Conservation (phyloP, 2,329 filamentous ascomycete species). For the Periconia macrospinosa region DNA sequence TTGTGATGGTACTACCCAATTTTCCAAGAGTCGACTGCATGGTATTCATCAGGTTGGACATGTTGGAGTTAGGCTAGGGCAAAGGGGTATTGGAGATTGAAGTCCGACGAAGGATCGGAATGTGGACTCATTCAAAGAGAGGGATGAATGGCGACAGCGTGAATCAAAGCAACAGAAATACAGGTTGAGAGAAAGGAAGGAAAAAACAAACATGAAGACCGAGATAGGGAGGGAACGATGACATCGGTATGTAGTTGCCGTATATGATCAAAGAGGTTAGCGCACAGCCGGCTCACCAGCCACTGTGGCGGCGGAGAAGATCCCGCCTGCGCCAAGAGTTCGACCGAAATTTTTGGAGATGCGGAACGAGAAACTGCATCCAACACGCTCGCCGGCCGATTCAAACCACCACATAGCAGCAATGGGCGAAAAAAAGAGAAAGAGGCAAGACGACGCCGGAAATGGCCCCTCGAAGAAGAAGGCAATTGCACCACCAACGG, state of each 20-base stretch:
- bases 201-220: not conserved
- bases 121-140: not conserved
- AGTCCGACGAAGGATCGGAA: not conserved
- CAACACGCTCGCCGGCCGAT: conserved; percentile 1
- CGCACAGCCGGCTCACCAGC: conserved; percentile 1
- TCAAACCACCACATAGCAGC: conserved; percentile 9
- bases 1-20: conserved; percentile 27
- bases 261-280: conserved; percentile 1
- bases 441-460: conserved; percentile 34
- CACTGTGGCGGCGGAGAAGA: conserved; percentile 3
- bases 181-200: not conserved
- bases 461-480: conserved; percentile 48
- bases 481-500: conserved; percentile 42
- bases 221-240: not conserved
- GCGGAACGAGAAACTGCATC: conserved; percentile 6
- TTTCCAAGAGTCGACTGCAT: conserved; percentile 19
- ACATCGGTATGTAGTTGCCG: not conserved
- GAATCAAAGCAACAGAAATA: not conserved
- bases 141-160: not conserved
- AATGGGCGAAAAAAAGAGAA: conserved; percentile 44
- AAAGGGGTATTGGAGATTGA: not conserved
- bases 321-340: conserved; percentile 23
- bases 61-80: conserved; percentile 10
- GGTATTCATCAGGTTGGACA: conserved; percentile 28
- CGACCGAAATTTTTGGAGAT: conserved; percentile 26